Conservation (phyloP, 371 early-diverging fungal genomes). For the Rhizopus arrhizus region DNA sequence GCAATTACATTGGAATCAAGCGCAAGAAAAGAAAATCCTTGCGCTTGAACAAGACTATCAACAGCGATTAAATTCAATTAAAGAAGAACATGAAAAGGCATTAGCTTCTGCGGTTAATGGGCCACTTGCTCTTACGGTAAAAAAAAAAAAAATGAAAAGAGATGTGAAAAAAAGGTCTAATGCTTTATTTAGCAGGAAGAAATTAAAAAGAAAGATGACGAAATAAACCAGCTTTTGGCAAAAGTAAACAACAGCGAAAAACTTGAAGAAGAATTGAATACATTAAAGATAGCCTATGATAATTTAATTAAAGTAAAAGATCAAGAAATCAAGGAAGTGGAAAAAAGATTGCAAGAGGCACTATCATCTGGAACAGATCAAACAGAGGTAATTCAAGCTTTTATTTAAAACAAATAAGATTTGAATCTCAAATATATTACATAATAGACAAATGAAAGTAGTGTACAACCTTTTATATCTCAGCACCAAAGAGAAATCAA, state of each 20-base stretch:
- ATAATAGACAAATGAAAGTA: slow-evolving; percentile 15
- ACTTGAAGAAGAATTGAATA: slow-evolving; percentile 18
- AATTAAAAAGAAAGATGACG: slow-evolving; percentile 5
- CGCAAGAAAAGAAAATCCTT: slow-evolving; percentile 12
- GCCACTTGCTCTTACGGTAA: slow-evolving; percentile 10
- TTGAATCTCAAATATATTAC: too few relatives aligned
- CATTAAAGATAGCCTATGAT: slow-evolving; percentile 35
- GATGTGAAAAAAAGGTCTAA: too few relatives aligned
- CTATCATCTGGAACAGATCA: neutral
- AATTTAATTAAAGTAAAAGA: slow-evolving; percentile 45
- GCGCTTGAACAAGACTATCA: slow-evolving; percentile 18
- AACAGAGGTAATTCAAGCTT: too few relatives aligned
- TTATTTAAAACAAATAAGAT: too few relatives aligned
- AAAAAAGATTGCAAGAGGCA: slow-evolving; percentile 36
- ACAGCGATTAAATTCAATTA: slow-evolving; percentile 15
- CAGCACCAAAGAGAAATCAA: slow-evolving; percentile 52
- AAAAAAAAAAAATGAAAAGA: slow-evolving; percentile 7
- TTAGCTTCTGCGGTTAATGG: slow-evolving; percentile 8
- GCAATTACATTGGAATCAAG: slow-evolving; percentile 26
- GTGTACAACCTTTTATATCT: slow-evolving; percentile 36
- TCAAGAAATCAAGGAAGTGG: slow-evolving; percentile 41
- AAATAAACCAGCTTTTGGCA: slow-evolving; percentile 12
- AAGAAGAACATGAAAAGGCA: slow-evolving; percentile 13
- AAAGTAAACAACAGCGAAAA: slow-evolving; percentile 13
- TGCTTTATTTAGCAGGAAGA: neutral